These are phyloP conservation scores for Colletotrichum phormii DNA, from an alignment of 2,329 filamentous ascomycete species.

Conservation along the genomic window DNA sequence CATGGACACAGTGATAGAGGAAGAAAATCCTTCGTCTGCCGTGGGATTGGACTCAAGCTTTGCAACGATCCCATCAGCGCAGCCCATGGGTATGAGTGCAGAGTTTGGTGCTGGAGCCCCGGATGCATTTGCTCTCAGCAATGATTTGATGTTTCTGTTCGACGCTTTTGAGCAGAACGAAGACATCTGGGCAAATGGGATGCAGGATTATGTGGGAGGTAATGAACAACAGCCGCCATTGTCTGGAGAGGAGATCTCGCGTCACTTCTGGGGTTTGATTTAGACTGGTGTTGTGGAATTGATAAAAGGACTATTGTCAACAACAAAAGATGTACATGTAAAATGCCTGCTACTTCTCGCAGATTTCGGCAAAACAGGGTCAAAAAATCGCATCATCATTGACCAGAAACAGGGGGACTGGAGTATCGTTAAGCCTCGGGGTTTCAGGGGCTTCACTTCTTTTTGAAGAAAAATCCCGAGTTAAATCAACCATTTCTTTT, in stretches of 20 bases:
- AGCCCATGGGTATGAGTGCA: background rate
- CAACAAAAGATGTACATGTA: background rate
- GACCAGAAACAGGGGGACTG: too few species aligned
- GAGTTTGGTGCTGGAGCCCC: conserved; percentile 39
- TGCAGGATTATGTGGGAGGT: conserved; percentile 3
- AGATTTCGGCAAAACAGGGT: background rate
- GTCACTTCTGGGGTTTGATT: conserved; percentile 48
- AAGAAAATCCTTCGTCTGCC: rapidly evolving
- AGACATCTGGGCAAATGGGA: background rate
- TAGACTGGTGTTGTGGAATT: background rate
- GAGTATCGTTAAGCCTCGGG: too few species aligned
- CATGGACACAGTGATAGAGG: conserved; percentile 12
- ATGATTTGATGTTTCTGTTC: conserved; percentile 49
- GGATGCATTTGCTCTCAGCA: conserved; percentile 47
- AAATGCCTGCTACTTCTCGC: background rate
- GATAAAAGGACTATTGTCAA: background rate
- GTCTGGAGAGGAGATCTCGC: conserved; percentile 44
- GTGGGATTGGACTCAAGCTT: background rate
- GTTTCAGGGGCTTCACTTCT: too few species aligned
- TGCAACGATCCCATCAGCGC: background rate
- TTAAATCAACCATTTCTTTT: background rate
- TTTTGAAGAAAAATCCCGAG: too few species aligned
- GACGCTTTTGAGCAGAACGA: conserved; percentile 45
- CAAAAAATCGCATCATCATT: too few species aligned
- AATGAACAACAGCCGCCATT: conserved; percentile 13